A percentile compares a stretch with the other conserved stretches of the same genome.
phyloP scores from a whole-genome alignment of 2,329 filamentous ascomycete genomes.

The Fusarium stilboides region DNA sequence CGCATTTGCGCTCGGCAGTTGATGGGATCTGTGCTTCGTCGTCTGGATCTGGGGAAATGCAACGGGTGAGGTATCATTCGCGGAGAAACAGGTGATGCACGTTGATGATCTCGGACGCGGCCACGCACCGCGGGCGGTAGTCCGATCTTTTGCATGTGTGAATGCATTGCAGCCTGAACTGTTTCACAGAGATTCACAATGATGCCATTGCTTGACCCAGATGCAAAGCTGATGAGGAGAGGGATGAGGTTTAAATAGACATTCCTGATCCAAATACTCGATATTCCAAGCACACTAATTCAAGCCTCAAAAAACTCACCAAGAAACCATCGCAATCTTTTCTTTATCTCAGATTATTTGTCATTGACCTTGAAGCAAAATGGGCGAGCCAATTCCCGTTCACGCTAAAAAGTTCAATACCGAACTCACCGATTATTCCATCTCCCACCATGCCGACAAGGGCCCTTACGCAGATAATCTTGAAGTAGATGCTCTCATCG shows the following conservation, averaged over 20 bases:
- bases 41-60: slow-evolving; percentile 3
- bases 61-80: neutral
- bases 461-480: slow-evolving; percentile 61
- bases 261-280: neutral
- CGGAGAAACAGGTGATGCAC: neutral
- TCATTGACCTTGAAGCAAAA: slow-evolving; percentile 12
- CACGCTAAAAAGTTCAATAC: slow-evolving; percentile 59
- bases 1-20: slow-evolving; percentile 33
- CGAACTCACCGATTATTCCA: slow-evolving; percentile 58
- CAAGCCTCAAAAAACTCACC: neutral
- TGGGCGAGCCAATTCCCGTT: slow-evolving; percentile 43
- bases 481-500: slow-evolving; percentile 61
- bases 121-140: slow-evolving; percentile 18
- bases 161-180: neutral
- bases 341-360: neutral
- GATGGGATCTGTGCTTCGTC: neutral
- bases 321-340: neutral
- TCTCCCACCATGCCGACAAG: slow-evolving; percentile 47
- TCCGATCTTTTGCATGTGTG: slow-evolving; percentile 9
- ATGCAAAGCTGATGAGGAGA: neutral
- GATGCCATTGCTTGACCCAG: neutral
- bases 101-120: neutral
- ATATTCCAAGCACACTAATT: neutral
- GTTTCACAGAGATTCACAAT: neutral
- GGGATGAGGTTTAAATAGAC: slow-evolving; percentile 13